Conservation (phyloP, 306 rosid species). For the Glycyrrhiza uralensis region DNA sequence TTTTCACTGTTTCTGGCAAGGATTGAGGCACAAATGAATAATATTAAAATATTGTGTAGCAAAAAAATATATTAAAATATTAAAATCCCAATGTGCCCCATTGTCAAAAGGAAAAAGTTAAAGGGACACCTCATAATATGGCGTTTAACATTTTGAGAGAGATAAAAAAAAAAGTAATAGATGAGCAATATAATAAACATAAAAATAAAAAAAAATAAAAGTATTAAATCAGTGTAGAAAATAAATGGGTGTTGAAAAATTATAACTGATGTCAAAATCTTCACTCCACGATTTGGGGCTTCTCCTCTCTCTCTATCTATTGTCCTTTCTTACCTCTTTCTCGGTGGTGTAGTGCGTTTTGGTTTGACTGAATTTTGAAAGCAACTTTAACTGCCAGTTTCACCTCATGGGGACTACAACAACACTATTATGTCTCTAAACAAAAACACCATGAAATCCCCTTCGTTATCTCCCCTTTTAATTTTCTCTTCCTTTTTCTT, state of each 20-base stretch:
- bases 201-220: too few species aligned
- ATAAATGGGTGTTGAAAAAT: too few species aligned
- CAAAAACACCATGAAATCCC: slow-evolving; percentile 7
- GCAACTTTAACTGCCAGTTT: slow-evolving; percentile 59
- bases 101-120: too few species aligned
- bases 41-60: too few species aligned
- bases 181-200: too few species aligned
- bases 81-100: slow-evolving; percentile 54
- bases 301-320: background rate
- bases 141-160: too few species aligned
- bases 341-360: slow-evolving; percentile 36
- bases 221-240: too few species aligned
- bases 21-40: slow-evolving; percentile 50
- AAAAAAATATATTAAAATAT: too few species aligned
- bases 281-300: slow-evolving; percentile 17
- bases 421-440: background rate
- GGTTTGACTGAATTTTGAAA: slow-evolving; percentile 50
- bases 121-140: too few species aligned
- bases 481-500: too few species aligned
- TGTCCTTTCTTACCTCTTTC: slow-evolving; percentile 42
- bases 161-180: too few species aligned
- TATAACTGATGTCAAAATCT: slow-evolving; percentile 38
- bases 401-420: slow-evolving; percentile 22
- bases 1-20: slow-evolving; percentile 88
- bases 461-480: background rate